Base-by-base conservation (phyloP, 257 asterid genomes). In the Fraxinus excelsior region DNA sequence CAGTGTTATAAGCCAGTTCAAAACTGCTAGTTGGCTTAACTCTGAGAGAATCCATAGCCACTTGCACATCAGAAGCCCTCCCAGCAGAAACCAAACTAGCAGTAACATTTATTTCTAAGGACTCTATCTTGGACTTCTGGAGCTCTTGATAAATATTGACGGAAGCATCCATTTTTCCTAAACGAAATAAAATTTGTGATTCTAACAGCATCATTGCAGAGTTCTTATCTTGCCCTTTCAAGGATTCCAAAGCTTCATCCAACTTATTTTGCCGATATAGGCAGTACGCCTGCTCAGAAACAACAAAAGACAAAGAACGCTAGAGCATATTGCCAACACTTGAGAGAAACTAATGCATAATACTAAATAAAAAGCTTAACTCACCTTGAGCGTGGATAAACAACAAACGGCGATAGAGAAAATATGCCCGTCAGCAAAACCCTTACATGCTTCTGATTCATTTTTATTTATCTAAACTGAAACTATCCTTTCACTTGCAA, bases 31-130 rank as follows among this genome's bases (percentile, higher is more conserved):
- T 89, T 67, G 96, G 88, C 84, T 87, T 91, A 70, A 93, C 86
- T 86, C 91, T 91, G 77, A 91, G 90, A 64, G 94, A 81, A 74
- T 90, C 97, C 84, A 96, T 46, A 21, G 83, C 80, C 74, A 87
- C 90, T 86, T 90, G 97, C 74, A 96, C 99, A 78, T 96, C 97
- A 74, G 91, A 79, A 81, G 97, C 85, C 82, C 86, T 87, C 79
- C 97, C 99, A 81, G 97, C 97, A 85, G 97, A 88, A 80, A 93
- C 96, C 87, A 96, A 80, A 66, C 85, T 88, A 72, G 97, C 98
- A 62, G 91, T 87, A 80, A 84, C 80, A 88, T 96, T 96, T 75
- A 84, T 87, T 82, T 93, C 99, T 76, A 91, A 72, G 2, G 90
- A 84, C 71, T 88, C 89, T 72, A 90, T 90, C 83, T 87, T 90